Percentiles rank a stretch among this genome's conserved stretches.
Evolutionary conservation across 257 asterid genomes (phyloP).

Genomic region (Linaria vulgaris): DNA sequence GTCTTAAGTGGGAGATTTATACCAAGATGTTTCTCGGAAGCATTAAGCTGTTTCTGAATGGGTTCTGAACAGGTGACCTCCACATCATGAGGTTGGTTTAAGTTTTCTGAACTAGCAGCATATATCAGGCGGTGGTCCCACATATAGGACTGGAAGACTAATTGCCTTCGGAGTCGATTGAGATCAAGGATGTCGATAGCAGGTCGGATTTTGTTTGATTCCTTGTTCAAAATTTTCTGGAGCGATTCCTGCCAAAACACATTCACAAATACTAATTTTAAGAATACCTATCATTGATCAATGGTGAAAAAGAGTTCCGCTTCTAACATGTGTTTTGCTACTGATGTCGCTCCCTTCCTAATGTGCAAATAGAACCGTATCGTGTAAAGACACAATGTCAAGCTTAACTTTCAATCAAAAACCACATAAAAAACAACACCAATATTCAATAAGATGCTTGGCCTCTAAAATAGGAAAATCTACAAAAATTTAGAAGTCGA

Average conservation of each 20-base stretch:
- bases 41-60: slow-evolving; percentile 35
- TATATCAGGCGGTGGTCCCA: slow-evolving; percentile 86
- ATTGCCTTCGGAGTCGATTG: slow-evolving; percentile 71
- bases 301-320: not conserved
- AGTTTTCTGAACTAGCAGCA: slow-evolving; percentile 51
- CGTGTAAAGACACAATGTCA: not conserved
- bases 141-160: slow-evolving; percentile 71
- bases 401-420: not conserved
- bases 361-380: not conserved
- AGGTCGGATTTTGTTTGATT: slow-evolving; percentile 59
- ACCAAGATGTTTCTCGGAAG: slow-evolving; percentile 37
- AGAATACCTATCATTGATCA: slow-evolving; percentile 5
- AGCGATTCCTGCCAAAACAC: slow-evolving; percentile 59
- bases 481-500: slow-evolving; percentile 13
- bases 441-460: not conserved
- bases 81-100: slow-evolving; percentile 30
- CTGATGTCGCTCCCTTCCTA: not conserved
- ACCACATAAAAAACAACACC: not conserved
- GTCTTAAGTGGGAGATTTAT: slow-evolving; percentile 31
- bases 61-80: slow-evolving; percentile 38
- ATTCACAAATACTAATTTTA: slow-evolving; percentile 25
- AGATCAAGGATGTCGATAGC: slow-evolving; percentile 75
- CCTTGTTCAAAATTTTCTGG: slow-evolving; percentile 53
- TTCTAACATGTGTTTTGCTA: not conserved
- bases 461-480: not conserved